These are phyloP conservation scores for Vigna reflexopilosa DNA, from an alignment of 306 rosid genomes.

Conservation along the genomic window DNA sequence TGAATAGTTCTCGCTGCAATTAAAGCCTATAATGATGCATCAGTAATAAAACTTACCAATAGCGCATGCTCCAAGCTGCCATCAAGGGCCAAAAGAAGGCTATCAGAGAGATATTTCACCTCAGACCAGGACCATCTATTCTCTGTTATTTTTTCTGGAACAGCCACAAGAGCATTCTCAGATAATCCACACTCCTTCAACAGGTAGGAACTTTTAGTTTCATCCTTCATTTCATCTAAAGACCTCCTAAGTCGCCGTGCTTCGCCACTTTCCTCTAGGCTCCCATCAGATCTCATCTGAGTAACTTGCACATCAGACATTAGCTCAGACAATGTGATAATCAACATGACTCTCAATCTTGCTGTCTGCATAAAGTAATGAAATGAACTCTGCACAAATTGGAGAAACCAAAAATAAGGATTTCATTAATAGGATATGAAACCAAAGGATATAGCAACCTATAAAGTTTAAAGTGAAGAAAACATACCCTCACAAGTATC, in stretches of 20 bases:
- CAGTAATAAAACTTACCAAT: slow-evolving; percentile 64
- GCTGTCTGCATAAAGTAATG: slow-evolving; percentile 91
- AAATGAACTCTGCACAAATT: slow-evolving; percentile 86
- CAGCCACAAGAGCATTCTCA: slow-evolving; percentile 66
- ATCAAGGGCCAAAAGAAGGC: slow-evolving; percentile 96
- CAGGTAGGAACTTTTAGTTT: slow-evolving; percentile 64
- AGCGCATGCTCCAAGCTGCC: slow-evolving; percentile 96
- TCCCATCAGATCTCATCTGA: slow-evolving; percentile 96
- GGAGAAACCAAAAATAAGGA: slow-evolving; percentile 34
- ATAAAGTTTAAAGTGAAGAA: slow-evolving; percentile 30
- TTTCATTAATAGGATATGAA: slow-evolving; percentile 33
- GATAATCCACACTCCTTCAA: slow-evolving; percentile 82
- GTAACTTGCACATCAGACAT: slow-evolving; percentile 99
- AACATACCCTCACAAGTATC: slow-evolving; percentile 91
- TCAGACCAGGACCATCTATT: slow-evolving; percentile 94
- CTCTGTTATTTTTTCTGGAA: slow-evolving; percentile 76
- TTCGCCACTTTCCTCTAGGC: slow-evolving; percentile 97
- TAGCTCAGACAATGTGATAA: slow-evolving; percentile 92
- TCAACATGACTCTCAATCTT: slow-evolving; percentile 94
- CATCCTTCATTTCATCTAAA: slow-evolving; percentile 85
- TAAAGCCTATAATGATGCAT: slow-evolving; percentile 18
- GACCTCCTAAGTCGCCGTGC: slow-evolving; percentile 89
- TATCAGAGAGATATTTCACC: slow-evolving; percentile 83
- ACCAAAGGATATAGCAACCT: slow-evolving; percentile 8
- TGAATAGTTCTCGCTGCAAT: slow-evolving; percentile 1